Percentiles rank a stretch among this genome's conserved stretches.
Evolutionary conservation across 2,329 filamentous ascomycete species (phyloP).

Genomic region (Aplosporella prunicola): DNA sequence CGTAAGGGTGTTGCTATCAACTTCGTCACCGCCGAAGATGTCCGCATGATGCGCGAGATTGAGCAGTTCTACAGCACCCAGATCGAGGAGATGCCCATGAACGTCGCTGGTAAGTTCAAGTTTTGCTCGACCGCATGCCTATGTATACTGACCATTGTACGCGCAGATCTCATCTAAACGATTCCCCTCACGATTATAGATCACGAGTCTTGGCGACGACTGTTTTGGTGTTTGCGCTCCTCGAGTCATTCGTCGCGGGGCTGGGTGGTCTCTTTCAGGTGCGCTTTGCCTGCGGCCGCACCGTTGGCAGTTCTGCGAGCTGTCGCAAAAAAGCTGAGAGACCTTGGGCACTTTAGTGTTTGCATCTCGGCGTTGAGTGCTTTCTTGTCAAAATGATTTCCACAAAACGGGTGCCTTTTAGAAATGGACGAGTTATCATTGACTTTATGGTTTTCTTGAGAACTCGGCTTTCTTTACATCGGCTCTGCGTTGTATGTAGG

Average conservation of each 20-base stretch:
- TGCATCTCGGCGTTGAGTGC: constrained; percentile 33
- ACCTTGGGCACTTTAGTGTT: constrained; percentile 18
- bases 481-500: constrained; percentile 21
- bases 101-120: constrained; percentile 55
- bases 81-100: constrained; percentile 99
- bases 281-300: neutral
- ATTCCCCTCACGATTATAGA: constrained; percentile 20
- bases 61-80: constrained; percentile 99
- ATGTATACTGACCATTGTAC: too few relatives aligned
- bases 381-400: constrained; percentile 31
- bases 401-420: constrained; percentile 27
- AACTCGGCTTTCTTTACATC: constrained; percentile 26
- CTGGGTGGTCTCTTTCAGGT: constrained; percentile 8
- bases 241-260: constrained; percentile 10
- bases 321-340: constrained; percentile 20
- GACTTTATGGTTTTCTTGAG: constrained; percentile 15
- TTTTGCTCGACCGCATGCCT: too few relatives aligned
- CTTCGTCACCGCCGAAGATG: constrained; percentile 98
- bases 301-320: constrained; percentile 7
- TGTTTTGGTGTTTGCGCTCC: constrained; percentile 17
- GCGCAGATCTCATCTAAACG: constrained; percentile 31
- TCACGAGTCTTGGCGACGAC: constrained; percentile 17
- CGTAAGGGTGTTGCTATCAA: constrained; percentile 99
- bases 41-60: constrained; percentile 99
- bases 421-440: constrained; percentile 18